A percentile compares a stretch with the other conserved stretches of the same genome.
Evolutionary conservation across 768 basidiomycete species (phyloP).

Genomic region (Mycena sanguinolenta): DNA sequence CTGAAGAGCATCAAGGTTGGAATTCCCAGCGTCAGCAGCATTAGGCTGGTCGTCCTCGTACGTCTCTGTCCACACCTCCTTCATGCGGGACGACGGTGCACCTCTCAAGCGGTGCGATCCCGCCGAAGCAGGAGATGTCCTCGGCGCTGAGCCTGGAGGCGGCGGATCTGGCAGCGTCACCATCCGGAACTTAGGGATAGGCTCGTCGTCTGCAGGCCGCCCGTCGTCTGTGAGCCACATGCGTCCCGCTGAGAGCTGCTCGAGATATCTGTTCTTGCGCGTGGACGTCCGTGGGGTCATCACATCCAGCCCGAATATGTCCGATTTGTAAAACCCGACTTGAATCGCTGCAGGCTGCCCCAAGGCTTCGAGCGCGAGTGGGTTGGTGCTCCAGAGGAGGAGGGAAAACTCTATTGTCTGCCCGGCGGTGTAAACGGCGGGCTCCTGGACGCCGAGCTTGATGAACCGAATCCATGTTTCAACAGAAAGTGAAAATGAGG

Average conservation of each 20-base stretch:
- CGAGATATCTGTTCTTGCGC: conserved; percentile 22
- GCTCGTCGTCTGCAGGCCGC: conserved; percentile 20
- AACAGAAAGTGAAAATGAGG: background rate
- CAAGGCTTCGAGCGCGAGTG: conserved; percentile 18
- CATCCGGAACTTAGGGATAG: background rate
- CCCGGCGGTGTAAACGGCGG: conserved; percentile 23
- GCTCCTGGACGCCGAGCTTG: conserved; percentile 19
- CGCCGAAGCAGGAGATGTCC: background rate
- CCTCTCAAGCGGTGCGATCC: conserved; percentile 22
- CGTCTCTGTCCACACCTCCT: conserved; percentile 11
- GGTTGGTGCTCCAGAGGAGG: conserved; percentile 15
- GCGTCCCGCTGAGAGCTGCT: conserved; percentile 10
- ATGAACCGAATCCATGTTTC: background rate
- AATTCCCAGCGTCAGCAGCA: background rate
- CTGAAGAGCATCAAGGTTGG: background rate
- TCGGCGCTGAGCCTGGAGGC: background rate
- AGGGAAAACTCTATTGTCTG: conserved; percentile 20
- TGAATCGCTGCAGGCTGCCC: conserved; percentile 19
- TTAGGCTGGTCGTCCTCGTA: background rate
- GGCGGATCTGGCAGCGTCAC: conserved; percentile 20
- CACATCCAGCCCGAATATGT: conserved; percentile 23
- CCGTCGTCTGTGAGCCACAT: conserved; percentile 28
- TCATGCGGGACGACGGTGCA: conserved; percentile 6
- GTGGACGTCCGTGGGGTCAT: conserved; percentile 22
- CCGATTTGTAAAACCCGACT: conserved; percentile 30